Percentiles rank a stretch among this genome's conserved stretches.
Conservation (phyloP, 495 filamentous ascomycete genomes). For the Trichoderma gamsii region DNA sequence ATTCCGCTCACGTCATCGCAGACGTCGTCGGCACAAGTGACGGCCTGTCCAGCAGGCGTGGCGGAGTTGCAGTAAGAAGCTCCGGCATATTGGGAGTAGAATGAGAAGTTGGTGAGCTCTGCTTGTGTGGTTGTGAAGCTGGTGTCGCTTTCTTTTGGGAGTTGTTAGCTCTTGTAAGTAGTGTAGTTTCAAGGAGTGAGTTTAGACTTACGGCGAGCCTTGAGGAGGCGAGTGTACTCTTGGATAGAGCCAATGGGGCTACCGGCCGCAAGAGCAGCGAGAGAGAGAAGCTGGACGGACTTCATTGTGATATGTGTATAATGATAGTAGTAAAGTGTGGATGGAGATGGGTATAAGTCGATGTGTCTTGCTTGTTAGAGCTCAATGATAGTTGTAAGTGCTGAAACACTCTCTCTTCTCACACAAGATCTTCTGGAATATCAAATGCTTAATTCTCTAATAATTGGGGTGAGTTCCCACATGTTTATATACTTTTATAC, state of each 20-base stretch:
- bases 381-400: background rate
- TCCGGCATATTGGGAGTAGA: conserved; percentile 65
- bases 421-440: background rate
- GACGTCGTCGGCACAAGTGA: conserved; percentile 52
- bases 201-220: conserved; percentile 1
- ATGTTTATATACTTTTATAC: background rate
- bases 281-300: conserved; percentile 5
- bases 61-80: conserved; percentile 62
- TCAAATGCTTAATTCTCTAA: background rate
- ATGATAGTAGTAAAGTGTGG: background rate
- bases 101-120: conserved; percentile 46
- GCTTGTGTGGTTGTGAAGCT: conserved; percentile 21
- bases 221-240: conserved; percentile 2
- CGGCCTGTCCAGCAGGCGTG: conserved; percentile 38
- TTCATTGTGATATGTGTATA: conserved; percentile 22
- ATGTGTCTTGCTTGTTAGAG: background rate
- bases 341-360: background rate
- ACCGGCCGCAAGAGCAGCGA: conserved; percentile 7
- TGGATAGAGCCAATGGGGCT: conserved; percentile 7
- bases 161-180: background rate
- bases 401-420: too few species aligned
- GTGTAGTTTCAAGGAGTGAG: too few species aligned
- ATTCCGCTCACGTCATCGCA: conserved; percentile 59
- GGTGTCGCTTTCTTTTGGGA: conserved; percentile 21
- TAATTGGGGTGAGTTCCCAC: background rate